These are phyloP conservation scores for Candolleomyces eurysporus DNA, from an alignment of 768 basidiomycete species.

Conservation along the genomic window DNA sequence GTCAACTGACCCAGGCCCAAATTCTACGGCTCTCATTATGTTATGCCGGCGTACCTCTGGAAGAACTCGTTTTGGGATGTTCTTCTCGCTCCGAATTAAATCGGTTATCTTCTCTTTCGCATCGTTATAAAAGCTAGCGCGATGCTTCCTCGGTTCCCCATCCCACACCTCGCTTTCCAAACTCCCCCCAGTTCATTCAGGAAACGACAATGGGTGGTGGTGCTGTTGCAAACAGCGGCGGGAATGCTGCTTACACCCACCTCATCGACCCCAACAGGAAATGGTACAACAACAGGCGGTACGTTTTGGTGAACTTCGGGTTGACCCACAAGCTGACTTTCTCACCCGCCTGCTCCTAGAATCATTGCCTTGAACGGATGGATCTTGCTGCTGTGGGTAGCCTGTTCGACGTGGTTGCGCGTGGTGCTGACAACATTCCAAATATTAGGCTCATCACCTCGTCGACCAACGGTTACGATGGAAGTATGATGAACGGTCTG, in stretches of 20 bases:
- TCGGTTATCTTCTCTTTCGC: conserved; percentile 4
- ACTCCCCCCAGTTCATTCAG: conserved; percentile 18
- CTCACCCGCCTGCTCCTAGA: conserved; percentile 27
- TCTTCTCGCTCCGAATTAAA: conserved; percentile 23
- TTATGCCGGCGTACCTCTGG: conserved; percentile 39
- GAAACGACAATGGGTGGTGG: conserved; percentile 53
- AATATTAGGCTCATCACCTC: conserved; percentile 63
- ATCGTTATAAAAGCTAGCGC: conserved; percentile 30
- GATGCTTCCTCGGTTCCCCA: conserved; percentile 23
- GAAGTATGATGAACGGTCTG: conserved; percentile 79
- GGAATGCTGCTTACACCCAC: conserved; percentile 22
- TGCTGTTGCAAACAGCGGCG: conserved; percentile 35
- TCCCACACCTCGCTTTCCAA: conserved; percentile 24
- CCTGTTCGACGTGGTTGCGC: not conserved
- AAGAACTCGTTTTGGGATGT: conserved; percentile 29
- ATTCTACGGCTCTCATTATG: not conserved
- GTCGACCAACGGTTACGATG: conserved; percentile 74
- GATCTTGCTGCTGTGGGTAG: conserved; percentile 62
- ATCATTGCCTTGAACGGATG: conserved; percentile 64
- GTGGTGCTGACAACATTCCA: not conserved
- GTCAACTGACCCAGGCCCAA: not conserved
- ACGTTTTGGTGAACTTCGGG: conserved; percentile 10
- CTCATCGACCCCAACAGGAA: conserved; percentile 63
- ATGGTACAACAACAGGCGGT: conserved; percentile 80
- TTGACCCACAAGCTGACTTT: too few species aligned